Base-by-base conservation (phyloP, 164 flowering plant genomes). In the Chloranthus sessilifolius region DNA sequence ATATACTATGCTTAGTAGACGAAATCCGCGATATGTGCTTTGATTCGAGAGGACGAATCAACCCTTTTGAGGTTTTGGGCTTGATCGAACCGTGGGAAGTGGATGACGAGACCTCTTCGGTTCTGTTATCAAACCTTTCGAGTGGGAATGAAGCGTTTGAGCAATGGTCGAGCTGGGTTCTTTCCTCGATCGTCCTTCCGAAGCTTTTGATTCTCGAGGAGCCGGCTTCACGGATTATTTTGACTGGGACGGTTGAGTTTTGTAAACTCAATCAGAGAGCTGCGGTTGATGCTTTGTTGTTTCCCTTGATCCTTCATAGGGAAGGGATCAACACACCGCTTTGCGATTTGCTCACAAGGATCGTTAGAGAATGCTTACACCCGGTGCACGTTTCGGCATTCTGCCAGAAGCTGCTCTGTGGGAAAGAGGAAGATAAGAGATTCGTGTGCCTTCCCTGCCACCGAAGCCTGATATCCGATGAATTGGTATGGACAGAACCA, bases 401-500 rank as follows among this genome's bases (percentile, higher is more conserved):
- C 55, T 85, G 81, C 66, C 88, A 79, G 43, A 82, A 73, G 69
- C 63, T 82, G 43, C 72, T 85, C 0, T 64, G 68, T 48, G 63
- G 52, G 43, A 74, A 60, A 41, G 66, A 57, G 15, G 68, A 52
- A 16, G 63, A 21, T 16, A 61, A 38, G 70, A 71, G 45, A 51
- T 72, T 73, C 27, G 37, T 73, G 21, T 76, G 75, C 59, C 81
- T 71, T 59, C 77, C 80, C 16, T 67, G 79, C 71, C 83, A 81
- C 55, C 56, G 21, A 20, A n/a, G 46, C 54, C 63, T 79, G 31
- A 47, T 81, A 53, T 69, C 80, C 5, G 26, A 60, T 52, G 69
- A 71, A 27, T 48, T 82, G 75, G 73, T 80, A 61, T 85, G 90
- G 88, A 79, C 85, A n/a, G 88, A 84, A 58, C 64, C 86, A 7